A percentile compares a stretch with the other conserved stretches of the same genome.
Conservation (phyloP, 768 basidiomycete species). For the Neoboletus brunneissimus region DNA sequence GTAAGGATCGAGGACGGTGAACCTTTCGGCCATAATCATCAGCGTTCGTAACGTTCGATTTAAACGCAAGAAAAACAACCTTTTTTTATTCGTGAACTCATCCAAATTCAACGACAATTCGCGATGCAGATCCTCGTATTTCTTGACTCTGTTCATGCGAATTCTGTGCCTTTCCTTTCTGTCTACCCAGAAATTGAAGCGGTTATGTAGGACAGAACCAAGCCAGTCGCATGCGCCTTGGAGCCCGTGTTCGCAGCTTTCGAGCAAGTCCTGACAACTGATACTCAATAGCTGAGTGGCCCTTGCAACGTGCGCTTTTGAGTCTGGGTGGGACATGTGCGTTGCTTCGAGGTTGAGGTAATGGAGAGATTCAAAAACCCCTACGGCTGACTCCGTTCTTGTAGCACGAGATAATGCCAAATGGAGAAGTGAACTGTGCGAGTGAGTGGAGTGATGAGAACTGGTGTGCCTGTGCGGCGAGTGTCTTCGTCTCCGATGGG, state of each 20-base stretch:
- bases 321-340: constrained; percentile 48
- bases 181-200: constrained; percentile 38
- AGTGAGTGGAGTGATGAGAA: constrained; percentile 30
- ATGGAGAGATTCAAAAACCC: constrained; percentile 69
- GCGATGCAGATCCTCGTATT: constrained; percentile 36
- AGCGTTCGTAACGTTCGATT: neutral
- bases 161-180: constrained; percentile 29
- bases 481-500: constrained; percentile 10
- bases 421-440: constrained; percentile 40
- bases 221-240: constrained; percentile 51
- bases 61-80: constrained; percentile 45
- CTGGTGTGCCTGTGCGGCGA: constrained; percentile 9
- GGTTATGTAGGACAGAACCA: constrained; percentile 33
- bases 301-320: constrained; percentile 40
- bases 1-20: constrained; percentile 59
- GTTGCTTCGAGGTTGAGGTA: constrained; percentile 67
- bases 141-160: constrained; percentile 36
- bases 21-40: constrained; percentile 32
- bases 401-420: constrained; percentile 32
- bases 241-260: constrained; percentile 40
- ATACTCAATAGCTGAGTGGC: constrained; percentile 45
- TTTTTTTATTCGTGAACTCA: constrained; percentile 46
- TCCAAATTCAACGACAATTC: constrained; percentile 39
- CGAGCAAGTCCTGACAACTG: constrained; percentile 55
- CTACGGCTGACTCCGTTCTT: constrained; percentile 55